Conservation (phyloP, 2,329 filamentous ascomycete species). For the Akanthomyces uredinophilus region DNA sequence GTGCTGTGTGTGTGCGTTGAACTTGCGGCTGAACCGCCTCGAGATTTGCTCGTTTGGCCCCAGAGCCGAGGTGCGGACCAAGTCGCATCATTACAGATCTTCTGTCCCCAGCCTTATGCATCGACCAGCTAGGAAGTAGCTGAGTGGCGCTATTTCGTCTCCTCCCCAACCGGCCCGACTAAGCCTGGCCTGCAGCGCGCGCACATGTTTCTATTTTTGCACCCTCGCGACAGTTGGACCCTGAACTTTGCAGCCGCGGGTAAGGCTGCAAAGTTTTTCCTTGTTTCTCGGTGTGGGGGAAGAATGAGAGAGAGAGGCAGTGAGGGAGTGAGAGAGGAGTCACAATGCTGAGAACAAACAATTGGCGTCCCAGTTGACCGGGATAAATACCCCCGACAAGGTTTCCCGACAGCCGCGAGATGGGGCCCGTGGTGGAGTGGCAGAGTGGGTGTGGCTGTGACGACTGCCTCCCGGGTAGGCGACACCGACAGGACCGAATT, state of each 20-base stretch:
- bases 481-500: neutral
- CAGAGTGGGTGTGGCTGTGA: too few relatives aligned
- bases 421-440: neutral
- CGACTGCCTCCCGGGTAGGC: neutral
- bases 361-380: neutral
- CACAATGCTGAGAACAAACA: neutral
- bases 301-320: neutral
- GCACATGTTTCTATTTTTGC: conserved; percentile 1
- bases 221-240: neutral
- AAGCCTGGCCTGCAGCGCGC: neutral
- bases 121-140: too few relatives aligned
- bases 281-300: neutral
- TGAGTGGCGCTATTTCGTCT: neutral
- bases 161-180: neutral
- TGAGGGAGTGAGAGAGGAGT: neutral
- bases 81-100: neutral
- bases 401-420: neutral
- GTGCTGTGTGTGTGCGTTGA: neutral
- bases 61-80: neutral
- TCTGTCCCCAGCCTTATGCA: neutral
- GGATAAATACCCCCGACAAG: neutral
- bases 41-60: neutral
- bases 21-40: neutral
- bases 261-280: neutral
- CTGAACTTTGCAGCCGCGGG: neutral